Base-by-base conservation (phyloP, 1,284 basidiomycete species). In the Phellopilus nigrolimitatus region DNA sequence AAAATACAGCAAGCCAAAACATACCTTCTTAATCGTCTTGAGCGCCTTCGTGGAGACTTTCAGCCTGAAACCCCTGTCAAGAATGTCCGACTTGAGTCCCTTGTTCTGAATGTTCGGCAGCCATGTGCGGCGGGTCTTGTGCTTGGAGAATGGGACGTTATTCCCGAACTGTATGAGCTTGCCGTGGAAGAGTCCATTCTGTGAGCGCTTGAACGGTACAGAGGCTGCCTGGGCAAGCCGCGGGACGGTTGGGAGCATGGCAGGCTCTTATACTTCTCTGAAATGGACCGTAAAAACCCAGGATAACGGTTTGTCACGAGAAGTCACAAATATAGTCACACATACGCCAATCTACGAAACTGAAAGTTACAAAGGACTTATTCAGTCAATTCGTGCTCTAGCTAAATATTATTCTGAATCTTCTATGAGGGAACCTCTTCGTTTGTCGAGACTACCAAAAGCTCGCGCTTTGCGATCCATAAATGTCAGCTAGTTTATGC, bases 61-160 rank as follows among this genome's bases (percentile, higher is more conserved):
- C 21, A 91, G 67, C 51, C 73, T 72, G 3, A 93, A 59, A 40
- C 70, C 70, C 47, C 74, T 65, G 25, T 75, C 77, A 37, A 92
- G 66, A 1, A 79, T 66, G 13, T 87, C 84, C 6, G 86, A 90
- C 57, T 70, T 76, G 41, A 92, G 60, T 2, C 80, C 77, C 65
- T 91, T 90, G 53, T 71, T 71, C 59, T 91, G 88, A 15, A 91
- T 74, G 68, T 97, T 97, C 21, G 93, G 90, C 22, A 90, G 71
- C 93, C 93, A 97, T 39, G 82, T 80, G 39, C 93, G 74, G 45
- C 89, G 84, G n/a, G 94, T 95, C 71, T 95, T 95, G 66, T 87
- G 80, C 64, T 89, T 84, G 19, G 92, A 95, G 68, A 91, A 88
- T 0, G 93, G 91, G 47, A 95, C 89, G 64, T 87, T 94, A 76